phyloP scores from a whole-genome alignment of 2,329 filamentous ascomycete species.

The Lachnellula arida region DNA sequence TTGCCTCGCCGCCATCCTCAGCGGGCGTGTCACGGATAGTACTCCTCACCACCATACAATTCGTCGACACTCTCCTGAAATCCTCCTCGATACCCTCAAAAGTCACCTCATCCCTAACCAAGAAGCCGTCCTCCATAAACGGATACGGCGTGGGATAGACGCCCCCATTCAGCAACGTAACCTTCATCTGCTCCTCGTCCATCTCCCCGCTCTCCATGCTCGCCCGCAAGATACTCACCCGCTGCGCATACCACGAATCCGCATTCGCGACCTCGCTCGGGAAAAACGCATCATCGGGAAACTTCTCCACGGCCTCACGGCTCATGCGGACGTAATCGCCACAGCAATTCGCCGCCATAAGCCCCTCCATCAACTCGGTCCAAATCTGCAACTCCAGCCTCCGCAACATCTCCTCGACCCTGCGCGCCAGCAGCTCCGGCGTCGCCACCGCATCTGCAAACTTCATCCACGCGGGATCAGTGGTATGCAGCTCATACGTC shows the following conservation, averaged over 20 bases:
- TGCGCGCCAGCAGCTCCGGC: constrained; percentile 17
- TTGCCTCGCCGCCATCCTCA: constrained; percentile 8
- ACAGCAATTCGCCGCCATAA: constrained; percentile 28
- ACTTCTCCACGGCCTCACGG: constrained; percentile 22
- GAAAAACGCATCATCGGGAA: constrained; percentile 24
- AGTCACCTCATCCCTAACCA: constrained; percentile 17
- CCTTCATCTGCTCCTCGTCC: constrained; percentile 17
- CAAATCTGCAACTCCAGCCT: constrained; percentile 27
- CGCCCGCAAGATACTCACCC: constrained; percentile 16
- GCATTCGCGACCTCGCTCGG: constrained; percentile 24
- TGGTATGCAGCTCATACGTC: constrained; percentile 22
- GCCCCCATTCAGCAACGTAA: constrained; percentile 21
- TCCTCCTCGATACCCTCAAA: constrained; percentile 20
- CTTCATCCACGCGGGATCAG: constrained; percentile 20
- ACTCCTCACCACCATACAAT: constrained; percentile 22
- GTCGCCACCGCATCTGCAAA: constrained; percentile 21
- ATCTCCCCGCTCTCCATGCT: constrained; percentile 19
- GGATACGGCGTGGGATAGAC: constrained; percentile 26
- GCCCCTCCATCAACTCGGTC: constrained; percentile 27
- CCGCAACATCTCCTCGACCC: constrained; percentile 18
- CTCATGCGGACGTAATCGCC: constrained; percentile 23
- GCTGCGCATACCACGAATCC: constrained; percentile 22
- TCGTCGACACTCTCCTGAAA: constrained; percentile 19
- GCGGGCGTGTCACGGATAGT: constrained; percentile 16
- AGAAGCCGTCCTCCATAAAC: constrained; percentile 21